A percentile compares a stretch with the other conserved stretches of the same genome.
These are phyloP conservation scores for Chaetomium globosum DNA, from an alignment of 2,329 filamentous ascomycete species.

Conservation along the genomic window DNA sequence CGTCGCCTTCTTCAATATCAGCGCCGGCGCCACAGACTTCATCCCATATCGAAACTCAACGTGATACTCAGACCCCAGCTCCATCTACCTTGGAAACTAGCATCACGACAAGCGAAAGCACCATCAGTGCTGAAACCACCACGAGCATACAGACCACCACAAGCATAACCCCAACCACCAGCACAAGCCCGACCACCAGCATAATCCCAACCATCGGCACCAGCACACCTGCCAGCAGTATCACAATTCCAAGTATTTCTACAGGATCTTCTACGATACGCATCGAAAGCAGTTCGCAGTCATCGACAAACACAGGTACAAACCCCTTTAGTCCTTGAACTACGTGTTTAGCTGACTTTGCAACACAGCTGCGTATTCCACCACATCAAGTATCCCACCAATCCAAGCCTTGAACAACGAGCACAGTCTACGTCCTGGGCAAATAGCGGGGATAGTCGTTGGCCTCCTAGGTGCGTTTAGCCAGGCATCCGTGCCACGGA, in stretches of 20 bases:
- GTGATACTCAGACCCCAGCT: background rate
- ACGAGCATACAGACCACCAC: background rate
- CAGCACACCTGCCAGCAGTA: background rate
- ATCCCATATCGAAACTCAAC: background rate
- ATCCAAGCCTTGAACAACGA: background rate
- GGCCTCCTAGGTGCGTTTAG: slow-evolving; percentile 3
- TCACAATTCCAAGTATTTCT: background rate
- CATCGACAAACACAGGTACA: background rate
- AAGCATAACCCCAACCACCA: background rate
- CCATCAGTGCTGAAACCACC: background rate
- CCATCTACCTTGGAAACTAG: background rate
- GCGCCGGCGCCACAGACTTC: background rate
- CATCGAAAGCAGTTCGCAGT: background rate
- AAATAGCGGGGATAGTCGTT: slow-evolving; percentile 16
- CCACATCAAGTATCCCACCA: background rate
- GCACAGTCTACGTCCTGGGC: background rate
- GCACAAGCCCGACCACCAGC: no score
- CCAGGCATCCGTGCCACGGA: no score
- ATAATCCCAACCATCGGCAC: background rate
- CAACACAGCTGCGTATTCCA: background rate
- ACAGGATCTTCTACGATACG: background rate
- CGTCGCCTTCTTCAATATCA: background rate
- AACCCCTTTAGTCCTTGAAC: background rate
- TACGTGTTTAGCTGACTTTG: background rate
- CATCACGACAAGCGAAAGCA: background rate